Base-by-base conservation (phyloP, 805 yeast genomes). In the Cyberlindnera japonica region DNA sequence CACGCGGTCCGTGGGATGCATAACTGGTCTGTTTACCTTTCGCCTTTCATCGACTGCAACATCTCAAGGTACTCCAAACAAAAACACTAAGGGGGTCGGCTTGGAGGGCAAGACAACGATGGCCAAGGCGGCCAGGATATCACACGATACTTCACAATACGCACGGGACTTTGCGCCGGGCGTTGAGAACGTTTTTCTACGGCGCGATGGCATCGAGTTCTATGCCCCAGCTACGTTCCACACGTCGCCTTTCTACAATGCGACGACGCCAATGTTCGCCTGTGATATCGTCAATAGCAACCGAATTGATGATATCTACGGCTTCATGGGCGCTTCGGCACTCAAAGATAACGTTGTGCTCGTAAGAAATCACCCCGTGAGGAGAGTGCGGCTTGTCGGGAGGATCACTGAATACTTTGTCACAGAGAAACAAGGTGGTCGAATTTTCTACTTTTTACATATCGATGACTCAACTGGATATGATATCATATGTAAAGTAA, bases 301-400 rank as follows among this genome's bases (percentile, higher is more conserved):
- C 9, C 38, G 39, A 13, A 47, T 61, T 3, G 33, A 51, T 2
- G 47, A 50, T 0, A 37, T 64, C 0, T 67, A 67, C 38, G 58
- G 53, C 3, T 36, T 40, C n/a, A 42, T 49, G 12, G 67, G 62
- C 1, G 32, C 42, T 13, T 31, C 41, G 1, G 46, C 53, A 0
- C 33, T 40, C 15, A 34, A 21, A 2, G 38, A 51, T 3, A 46
- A 48, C 9, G 58, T 61, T 5, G 41, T 63, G 4, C 48, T 74
- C 53, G 51, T 62, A 27, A 51, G 54, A 1, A 74, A 74, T 44
- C 71, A 72, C 52, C 80, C 80, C 0, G 36, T 74, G 2, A 47
- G 53, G 15, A 49, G 48, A 16, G 49, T 74, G 0, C 45, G 48
- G 12, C 41, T 74, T 0, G 34, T 56, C 25, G 80, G 78, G 0